These are phyloP conservation scores for Beta macrorhiza DNA, from an alignment of 179 eudicot species.

Conservation along the genomic window DNA sequence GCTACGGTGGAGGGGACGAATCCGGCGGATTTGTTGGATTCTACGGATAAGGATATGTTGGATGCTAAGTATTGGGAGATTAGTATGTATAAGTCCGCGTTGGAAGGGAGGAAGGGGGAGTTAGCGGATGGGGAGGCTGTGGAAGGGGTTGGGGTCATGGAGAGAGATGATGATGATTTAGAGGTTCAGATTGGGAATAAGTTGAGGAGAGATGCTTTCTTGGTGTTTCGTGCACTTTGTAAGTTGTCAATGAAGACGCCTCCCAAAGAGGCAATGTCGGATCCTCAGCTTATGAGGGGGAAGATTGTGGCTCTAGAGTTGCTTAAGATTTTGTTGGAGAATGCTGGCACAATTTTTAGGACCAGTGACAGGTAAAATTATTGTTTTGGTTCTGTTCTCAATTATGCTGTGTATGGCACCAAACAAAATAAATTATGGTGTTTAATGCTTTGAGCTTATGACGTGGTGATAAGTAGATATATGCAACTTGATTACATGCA, in stretches of 20 bases:
- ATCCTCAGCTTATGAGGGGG: conserved; percentile 85
- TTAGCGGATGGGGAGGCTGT: conserved; percentile 65
- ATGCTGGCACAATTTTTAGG: conserved; percentile 91
- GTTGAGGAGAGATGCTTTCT: conserved; percentile 84
- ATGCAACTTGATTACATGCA: neutral
- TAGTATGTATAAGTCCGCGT: conserved; percentile 92
- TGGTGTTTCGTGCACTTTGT: conserved; percentile 94
- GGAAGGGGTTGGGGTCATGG: conserved; percentile 28
- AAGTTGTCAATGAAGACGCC: conserved; percentile 98
- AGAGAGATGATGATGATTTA: conserved; percentile 88
- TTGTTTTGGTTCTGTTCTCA: neutral
- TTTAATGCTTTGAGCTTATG: neutral
- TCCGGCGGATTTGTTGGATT: conserved; percentile 93
- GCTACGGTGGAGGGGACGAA: conserved; percentile 86
- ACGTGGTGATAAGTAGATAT: neutral
- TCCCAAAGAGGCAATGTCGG: conserved; percentile 82
- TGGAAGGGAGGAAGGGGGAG: conserved; percentile 96
- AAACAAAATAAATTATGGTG: neutral
- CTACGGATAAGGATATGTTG: conserved; percentile 97
- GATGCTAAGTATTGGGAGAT: conserved; percentile 99
- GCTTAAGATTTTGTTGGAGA: conserved; percentile 97
- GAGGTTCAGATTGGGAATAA: conserved; percentile 98
- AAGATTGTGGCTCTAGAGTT: conserved; percentile 94
- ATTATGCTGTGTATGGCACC: neutral
- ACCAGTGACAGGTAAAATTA: conserved; percentile 83